These are phyloP conservation scores for Fagopyrum esculentum DNA, from an alignment of 148 eudicot genomes.

Conservation along the genomic window DNA sequence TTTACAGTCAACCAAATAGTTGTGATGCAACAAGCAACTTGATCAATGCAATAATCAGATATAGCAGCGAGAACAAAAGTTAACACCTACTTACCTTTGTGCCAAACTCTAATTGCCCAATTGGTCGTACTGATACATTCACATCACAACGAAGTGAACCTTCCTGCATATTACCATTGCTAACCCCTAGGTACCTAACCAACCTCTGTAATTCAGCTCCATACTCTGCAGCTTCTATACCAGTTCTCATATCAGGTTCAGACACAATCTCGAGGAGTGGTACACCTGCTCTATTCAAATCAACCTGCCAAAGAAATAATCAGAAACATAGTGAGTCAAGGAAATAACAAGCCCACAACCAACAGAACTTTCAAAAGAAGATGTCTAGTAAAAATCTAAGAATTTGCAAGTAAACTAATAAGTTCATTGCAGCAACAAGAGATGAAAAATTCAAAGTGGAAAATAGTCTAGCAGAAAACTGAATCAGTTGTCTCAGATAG, in stretches of 20 bases:
- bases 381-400: not conserved
- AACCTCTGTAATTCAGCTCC: constrained; percentile 92
- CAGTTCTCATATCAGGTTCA: constrained; percentile 97
- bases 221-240: constrained; percentile 97
- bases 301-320: constrained; percentile 54
- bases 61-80: not conserved
- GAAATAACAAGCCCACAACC: not conserved
- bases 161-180: constrained; percentile 99
- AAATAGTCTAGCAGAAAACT: not conserved
- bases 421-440: not conserved
- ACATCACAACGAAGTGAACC: constrained; percentile 97
- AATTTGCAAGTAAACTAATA: not conserved
- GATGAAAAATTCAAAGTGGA: not conserved
- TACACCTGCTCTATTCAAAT: constrained; percentile 94
- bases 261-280: constrained; percentile 97
- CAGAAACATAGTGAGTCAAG: not conserved
- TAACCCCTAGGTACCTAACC: constrained; percentile 86
- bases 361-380: not conserved
- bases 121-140: constrained; percentile 80
- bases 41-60: not conserved
- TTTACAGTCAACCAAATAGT: not conserved
- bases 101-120: constrained; percentile 83
- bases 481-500: not conserved
- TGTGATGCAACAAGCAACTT: not conserved
- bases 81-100: constrained; percentile 56